A percentile compares a stretch with the other conserved stretches of the same genome.
Conservation (phyloP, 257 asterid species). For the Nemophila menziesii region DNA sequence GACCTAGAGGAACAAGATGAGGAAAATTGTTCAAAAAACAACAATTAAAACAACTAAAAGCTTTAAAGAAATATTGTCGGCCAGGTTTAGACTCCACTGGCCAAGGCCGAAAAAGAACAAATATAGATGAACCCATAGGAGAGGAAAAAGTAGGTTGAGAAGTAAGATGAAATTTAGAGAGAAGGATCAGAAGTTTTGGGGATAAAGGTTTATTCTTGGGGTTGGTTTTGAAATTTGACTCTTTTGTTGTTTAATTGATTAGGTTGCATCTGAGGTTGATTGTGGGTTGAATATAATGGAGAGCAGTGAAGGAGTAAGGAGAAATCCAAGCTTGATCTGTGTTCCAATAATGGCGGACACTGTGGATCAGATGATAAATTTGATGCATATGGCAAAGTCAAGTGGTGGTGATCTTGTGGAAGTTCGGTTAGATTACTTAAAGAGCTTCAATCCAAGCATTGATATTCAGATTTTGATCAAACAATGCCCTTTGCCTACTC, state of each 20-base stretch:
- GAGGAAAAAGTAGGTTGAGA: too few relatives aligned
- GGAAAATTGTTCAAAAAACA: too few relatives aligned
- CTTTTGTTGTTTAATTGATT: slow-evolving; percentile 8
- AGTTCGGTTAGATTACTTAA: slow-evolving; percentile 73
- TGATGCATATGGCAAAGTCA: slow-evolving; percentile 58
- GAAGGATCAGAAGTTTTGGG: slow-evolving; percentile 1
- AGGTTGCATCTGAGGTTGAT: slow-evolving; percentile 37
- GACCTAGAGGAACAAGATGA: too few relatives aligned
- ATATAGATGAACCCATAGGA: too few relatives aligned
- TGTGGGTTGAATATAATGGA: slow-evolving; percentile 29
- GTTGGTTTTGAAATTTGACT: neutral
- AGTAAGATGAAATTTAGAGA: too few relatives aligned
- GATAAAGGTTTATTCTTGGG: neutral
- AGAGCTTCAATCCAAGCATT: slow-evolving; percentile 37
- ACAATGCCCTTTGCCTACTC: slow-evolving; percentile 79
- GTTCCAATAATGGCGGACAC: slow-evolving; percentile 91
- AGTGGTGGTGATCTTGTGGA: slow-evolving; percentile 94
- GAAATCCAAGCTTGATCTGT: slow-evolving; percentile 70
- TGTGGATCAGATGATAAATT: slow-evolving; percentile 52
- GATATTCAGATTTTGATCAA: slow-evolving; percentile 53
- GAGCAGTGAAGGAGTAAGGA: slow-evolving; percentile 29
- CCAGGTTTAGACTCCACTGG: too few relatives aligned
- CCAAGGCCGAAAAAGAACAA: too few relatives aligned
- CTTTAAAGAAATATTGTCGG: too few relatives aligned
- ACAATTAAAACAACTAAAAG: too few relatives aligned